A percentile compares a stretch with the other conserved stretches of the same genome.
Evolutionary conservation across 1,139 yeast species (phyloP).

Genomic region (Taphrina pruni): DNA sequence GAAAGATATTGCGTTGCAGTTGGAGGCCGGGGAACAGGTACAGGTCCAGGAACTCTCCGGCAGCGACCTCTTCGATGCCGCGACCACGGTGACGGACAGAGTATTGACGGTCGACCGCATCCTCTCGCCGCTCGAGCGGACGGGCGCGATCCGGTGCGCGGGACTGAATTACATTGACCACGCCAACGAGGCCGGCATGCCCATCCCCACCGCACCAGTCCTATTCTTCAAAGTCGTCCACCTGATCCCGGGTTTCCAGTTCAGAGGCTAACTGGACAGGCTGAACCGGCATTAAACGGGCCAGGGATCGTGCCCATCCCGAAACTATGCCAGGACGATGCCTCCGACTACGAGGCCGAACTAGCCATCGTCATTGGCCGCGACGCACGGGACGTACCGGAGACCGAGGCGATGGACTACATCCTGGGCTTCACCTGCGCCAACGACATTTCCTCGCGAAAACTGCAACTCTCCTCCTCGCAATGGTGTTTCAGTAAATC

Average conservation of each 20-base stretch:
- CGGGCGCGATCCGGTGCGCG: slow-evolving; percentile 40
- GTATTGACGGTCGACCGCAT: slow-evolving; percentile 28
- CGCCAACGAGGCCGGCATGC: slow-evolving; percentile 42
- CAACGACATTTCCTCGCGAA: slow-evolving; percentile 51
- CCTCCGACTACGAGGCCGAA: slow-evolving; percentile 62
- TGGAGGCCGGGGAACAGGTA: slow-evolving; percentile 3
- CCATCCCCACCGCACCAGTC: slow-evolving; percentile 58
- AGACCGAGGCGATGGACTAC: slow-evolving; percentile 57
- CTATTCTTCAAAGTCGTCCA: slow-evolving; percentile 51
- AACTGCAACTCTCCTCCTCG: slow-evolving; percentile 6
- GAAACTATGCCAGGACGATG: slow-evolving; percentile 54
- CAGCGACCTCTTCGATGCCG: slow-evolving; percentile 36
- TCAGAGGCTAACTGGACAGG: slow-evolving; percentile 25
- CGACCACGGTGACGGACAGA: slow-evolving; percentile 9
- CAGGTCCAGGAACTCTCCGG: slow-evolving; percentile 45
- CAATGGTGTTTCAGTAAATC: slow-evolving; percentile 32
- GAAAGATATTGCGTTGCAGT: background rate
- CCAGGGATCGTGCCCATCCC: slow-evolving; percentile 53
- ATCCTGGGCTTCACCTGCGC: slow-evolving; percentile 63
- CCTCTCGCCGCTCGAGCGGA: slow-evolving; percentile 34
- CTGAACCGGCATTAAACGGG: slow-evolving; percentile 46
- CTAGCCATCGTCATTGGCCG: slow-evolving; percentile 63
- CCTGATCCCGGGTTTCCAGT: background rate
- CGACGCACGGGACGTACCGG: slow-evolving; percentile 56
- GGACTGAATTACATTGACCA: slow-evolving; percentile 45